Base-by-base conservation (phyloP, 2,329 filamentous ascomycete species). In the Fonsecaea pedrosoi region DNA sequence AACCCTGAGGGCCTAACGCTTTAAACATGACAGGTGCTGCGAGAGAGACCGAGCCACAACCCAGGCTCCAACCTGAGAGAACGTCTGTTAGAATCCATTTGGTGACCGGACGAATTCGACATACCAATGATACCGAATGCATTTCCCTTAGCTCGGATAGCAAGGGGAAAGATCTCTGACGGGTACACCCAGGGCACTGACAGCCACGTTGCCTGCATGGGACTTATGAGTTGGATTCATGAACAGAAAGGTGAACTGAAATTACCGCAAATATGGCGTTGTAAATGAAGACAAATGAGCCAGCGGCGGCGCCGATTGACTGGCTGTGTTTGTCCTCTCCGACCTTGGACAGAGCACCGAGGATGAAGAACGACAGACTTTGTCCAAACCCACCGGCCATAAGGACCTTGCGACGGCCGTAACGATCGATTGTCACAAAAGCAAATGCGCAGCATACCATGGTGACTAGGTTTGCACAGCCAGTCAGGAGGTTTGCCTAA, bases 61-160 rank as follows among this genome's bases (percentile, higher is more conserved):
- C 53, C 53, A 54, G 53, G 34, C 53, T 54, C 53, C 53, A 54
- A 30, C 53, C 53, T 54, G 34, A 5, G 13, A 54, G 15, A 21
- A 18, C 40, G 8, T 45, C n/a, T 5, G 18, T 45, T 9, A n/a
- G 8, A 45, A 76, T 87, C 88, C 89, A 89, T 70, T 92, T 92
- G 0, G 90, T 90, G 4, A 18, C n/a, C 40, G 40, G n/a, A 10
- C 5, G 40, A 45, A 60, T 92, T 90, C 13, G 83, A 86, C 90
- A 90, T 92, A 0, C 90, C 90, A 0, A 92, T 85, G 0, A 92
- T 90, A 25, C 90, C 90, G 84, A 87, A 92, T 0, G 90, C 89
- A 67, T 92, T 92, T 4, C 90, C 90, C 71, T 90, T 89, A 1
- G 90, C 90, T 32, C 90, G 84, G 0, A 92, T 84, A 66, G 89